phyloP scores from a whole-genome alignment of 169 alveolate species.

The Plasmodium knowlesi region DNA sequence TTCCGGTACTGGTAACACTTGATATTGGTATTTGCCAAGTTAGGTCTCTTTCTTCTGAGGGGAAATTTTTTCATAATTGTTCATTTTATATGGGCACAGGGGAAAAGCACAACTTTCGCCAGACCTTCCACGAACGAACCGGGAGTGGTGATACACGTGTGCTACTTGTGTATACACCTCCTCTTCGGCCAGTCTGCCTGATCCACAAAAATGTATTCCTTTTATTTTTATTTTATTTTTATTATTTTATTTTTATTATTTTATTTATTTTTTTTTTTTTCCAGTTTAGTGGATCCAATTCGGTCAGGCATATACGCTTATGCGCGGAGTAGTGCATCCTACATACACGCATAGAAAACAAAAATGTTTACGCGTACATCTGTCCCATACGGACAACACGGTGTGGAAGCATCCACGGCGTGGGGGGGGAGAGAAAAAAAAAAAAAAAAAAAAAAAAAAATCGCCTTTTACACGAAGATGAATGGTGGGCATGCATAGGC shows the following conservation, averaged over 20 bases:
- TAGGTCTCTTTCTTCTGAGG: slow-evolving; percentile 30
- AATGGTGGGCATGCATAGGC: not conserved
- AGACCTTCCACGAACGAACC: not conserved
- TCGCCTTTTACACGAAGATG: not conserved
- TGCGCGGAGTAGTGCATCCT: not conserved
- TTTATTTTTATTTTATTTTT: not conserved
- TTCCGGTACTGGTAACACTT: slow-evolving; percentile 15
- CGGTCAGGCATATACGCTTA: not conserved
- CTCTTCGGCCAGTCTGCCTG: not conserved
- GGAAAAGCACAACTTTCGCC: not conserved
- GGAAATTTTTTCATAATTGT: slow-evolving; percentile 43
- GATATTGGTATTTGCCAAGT: slow-evolving; percentile 5
- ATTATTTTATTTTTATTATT: too few relatives aligned
- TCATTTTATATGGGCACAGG: slow-evolving; percentile 22
- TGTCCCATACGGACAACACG: not conserved
- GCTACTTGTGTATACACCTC: not conserved
- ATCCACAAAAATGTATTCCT: not conserved
- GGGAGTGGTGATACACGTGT: not conserved
- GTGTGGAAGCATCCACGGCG: not conserved
- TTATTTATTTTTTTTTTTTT: not conserved
- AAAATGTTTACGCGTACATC: not conserved
- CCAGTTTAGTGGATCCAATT: not conserved
- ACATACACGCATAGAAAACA: not conserved
- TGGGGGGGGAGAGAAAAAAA: too few relatives aligned
- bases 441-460: too few relatives aligned